Base-by-base conservation (phyloP, 2,329 filamentous ascomycete genomes). In the Calonectria honghensis region DNA sequence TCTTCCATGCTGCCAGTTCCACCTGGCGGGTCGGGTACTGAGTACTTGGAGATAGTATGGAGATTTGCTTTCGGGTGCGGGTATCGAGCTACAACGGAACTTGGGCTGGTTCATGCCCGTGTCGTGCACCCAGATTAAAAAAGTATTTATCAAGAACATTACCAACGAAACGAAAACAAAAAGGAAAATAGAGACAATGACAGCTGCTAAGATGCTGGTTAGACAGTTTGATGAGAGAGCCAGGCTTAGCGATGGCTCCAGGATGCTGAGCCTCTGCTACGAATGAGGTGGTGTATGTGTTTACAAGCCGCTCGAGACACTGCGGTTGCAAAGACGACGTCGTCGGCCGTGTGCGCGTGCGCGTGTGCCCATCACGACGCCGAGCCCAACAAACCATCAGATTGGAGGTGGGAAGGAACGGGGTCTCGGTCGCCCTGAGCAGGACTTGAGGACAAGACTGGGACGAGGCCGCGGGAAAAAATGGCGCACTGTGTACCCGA, bases 401-500 rank as follows among this genome's bases (percentile, higher is more conserved):
- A 27, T 35, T 24, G 16, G 32, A 37, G 63, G 35, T 61, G 57
- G 37, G 52, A 73, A 72, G 67, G 64, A 50, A 64, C 31, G 72
- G 64, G 65, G 68, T 65, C 64, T 74, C 61, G 68, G 73, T 68
- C 39, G 69, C 57, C 68, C 65, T 68, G 64, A 72, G 57, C 64
- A 52, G 64, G 32, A 39, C 61, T 48, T 24, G 52, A 39, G 66
- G 32, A 24, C 24, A 68, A 39, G 41, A 41, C 41, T 45, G 35
- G 24, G 20, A 13, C 37, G 16, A 41, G 39, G 18, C 45, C 29
- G 35, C 29, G 27, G 31, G 54, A 10, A 18, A 64, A 66, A 73
- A 73, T 66, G 59, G 39, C 71, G 71, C 71, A 73, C 71, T 73
- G 71, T 73, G 59, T 57, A 70, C 65, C 54, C 54, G 45, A 24